Base-by-base conservation (phyloP, 2,329 filamentous ascomycete genomes). In the Claviceps africana region DNA sequence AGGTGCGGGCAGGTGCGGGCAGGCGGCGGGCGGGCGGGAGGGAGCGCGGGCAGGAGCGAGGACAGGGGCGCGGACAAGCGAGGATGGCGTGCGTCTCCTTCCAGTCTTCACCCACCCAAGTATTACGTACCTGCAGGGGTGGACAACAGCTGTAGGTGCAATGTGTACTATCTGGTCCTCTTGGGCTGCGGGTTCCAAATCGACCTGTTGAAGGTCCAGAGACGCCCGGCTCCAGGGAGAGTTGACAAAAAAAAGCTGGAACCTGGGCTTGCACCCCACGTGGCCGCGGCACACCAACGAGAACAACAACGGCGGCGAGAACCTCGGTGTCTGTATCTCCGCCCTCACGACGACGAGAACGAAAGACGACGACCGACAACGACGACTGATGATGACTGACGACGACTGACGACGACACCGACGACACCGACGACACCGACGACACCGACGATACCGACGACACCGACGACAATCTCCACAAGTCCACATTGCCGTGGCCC, bases 121-220 rank as follows among this genome's bases (percentile, higher is more conserved):
- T n/a, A n/a, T n/a, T n/a, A n/a, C 31, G 45, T 28, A 42, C 33
- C 43, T 43, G 45, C 45, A 52, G 50, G 50, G 50, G 48, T 52
- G 21, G n/a, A n/a, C n/a, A n/a, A n/a, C n/a, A n/a, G n/a, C n/a
- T n/a, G n/a, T n/a, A n/a, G n/a, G n/a, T n/a, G n/a, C n/a, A n/a
- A n/a, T n/a, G n/a, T n/a, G n/a, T n/a, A n/a, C n/a, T n/a, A n/a
- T n/a, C n/a, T n/a, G n/a, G n/a, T n/a, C n/a, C n/a, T n/a, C n/a
- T n/a, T n/a, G n/a, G n/a, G n/a, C n/a, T n/a, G n/a, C n/a, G n/a
- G n/a, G n/a, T n/a, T n/a, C 21, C 31, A n/a, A 19, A 33, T 33
- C 28, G 43, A 45, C 22, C 43, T 30, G 43, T 22, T 45, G n/a
- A 13, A 45, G 25, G 21, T 11, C 21, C 9, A 13, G 22, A 43